Conservation (phyloP, 2,329 filamentous ascomycete genomes). For the Hypoxylon sp. region DNA sequence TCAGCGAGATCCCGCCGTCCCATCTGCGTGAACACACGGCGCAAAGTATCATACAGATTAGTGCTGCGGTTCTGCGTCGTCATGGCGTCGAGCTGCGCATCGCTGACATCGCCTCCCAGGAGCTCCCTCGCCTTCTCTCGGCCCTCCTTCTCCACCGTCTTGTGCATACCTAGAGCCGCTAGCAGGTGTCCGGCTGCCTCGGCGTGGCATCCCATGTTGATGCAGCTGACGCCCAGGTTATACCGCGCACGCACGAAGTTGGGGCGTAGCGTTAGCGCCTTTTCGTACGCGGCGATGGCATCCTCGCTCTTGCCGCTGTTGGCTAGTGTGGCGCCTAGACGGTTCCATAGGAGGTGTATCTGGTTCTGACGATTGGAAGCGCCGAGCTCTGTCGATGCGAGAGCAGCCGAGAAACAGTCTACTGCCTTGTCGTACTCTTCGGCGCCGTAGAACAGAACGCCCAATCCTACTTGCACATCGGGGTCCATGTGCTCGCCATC, state of each 20-base stretch:
- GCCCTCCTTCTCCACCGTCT: slow-evolving; percentile 88
- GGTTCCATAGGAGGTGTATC: slow-evolving; percentile 96
- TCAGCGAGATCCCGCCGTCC: slow-evolving; percentile 88
- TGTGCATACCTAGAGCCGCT: slow-evolving; percentile 94
- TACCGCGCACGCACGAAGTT: slow-evolving; percentile 98
- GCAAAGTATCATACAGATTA: slow-evolving; percentile 93
- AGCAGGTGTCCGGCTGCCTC: slow-evolving; percentile 95
- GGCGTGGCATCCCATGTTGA: slow-evolving; percentile 95
- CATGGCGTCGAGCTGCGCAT: slow-evolving; percentile 87
- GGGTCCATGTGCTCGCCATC: slow-evolving; percentile 97
- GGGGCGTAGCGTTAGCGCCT: slow-evolving; percentile 88
- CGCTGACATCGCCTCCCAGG: slow-evolving; percentile 72
- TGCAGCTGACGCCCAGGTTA: slow-evolving; percentile 95
- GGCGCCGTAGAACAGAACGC: slow-evolving; percentile 96
- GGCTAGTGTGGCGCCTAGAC: slow-evolving; percentile 93
- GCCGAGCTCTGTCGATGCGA: slow-evolving; percentile 87
- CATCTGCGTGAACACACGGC: slow-evolving; percentile 98
- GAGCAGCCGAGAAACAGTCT: slow-evolving; percentile 95
- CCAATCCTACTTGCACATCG: slow-evolving; percentile 96
- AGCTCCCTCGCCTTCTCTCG: slow-evolving; percentile 88
- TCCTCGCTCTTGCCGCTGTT: slow-evolving; percentile 95
- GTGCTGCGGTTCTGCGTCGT: slow-evolving; percentile 96
- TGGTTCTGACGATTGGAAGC: slow-evolving; percentile 87
- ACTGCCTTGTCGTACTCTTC: slow-evolving; percentile 99
- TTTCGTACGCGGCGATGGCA: slow-evolving; percentile 96